These are phyloP conservation scores for Penicillium expansum DNA, from an alignment of 2,329 filamentous ascomycete genomes.

Conservation along the genomic window DNA sequence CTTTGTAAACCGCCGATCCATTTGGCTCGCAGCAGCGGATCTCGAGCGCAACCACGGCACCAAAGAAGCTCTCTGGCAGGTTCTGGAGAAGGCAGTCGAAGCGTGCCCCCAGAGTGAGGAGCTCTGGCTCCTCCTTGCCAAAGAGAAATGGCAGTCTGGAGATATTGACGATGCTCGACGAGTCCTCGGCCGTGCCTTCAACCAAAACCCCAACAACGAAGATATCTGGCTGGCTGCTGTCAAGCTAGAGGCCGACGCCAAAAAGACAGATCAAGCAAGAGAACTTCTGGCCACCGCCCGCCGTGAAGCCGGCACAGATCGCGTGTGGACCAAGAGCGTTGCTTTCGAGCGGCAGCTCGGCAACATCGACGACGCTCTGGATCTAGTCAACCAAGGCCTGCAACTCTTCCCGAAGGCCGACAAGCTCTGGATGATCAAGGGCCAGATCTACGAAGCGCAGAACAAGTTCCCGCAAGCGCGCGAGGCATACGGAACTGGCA, in stretches of 20 bases:
- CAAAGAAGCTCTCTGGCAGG: conserved; percentile 75
- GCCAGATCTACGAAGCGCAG: conserved; percentile 88
- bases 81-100: conserved; percentile 90
- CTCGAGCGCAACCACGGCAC: conserved; percentile 86
- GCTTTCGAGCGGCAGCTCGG: conserved; percentile 86
- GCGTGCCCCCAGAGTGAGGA: conserved; percentile 88
- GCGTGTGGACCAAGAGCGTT: conserved; percentile 95
- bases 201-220: conserved; percentile 93
- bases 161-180: conserved; percentile 82
- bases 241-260: conserved; percentile 89
- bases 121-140: conserved; percentile 92
- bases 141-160: conserved; percentile 88
- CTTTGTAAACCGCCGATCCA: conserved; percentile 80
- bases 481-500: conserved; percentile 84
- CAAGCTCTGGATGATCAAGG: conserved; percentile 98
- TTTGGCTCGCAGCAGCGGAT: conserved; percentile 89
- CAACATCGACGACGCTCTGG: conserved; percentile 75
- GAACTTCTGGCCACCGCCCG: conserved; percentile 78
- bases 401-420: conserved; percentile 79
- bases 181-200: conserved; percentile 85
- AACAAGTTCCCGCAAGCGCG: conserved; percentile 78
- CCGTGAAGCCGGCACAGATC: conserved; percentile 86
- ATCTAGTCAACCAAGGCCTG: conserved; percentile 81
- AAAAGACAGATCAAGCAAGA: conserved; percentile 76
- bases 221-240: conserved; percentile 97